Conservation (phyloP, 257 asterid species). For the Ilex aquifolium region DNA sequence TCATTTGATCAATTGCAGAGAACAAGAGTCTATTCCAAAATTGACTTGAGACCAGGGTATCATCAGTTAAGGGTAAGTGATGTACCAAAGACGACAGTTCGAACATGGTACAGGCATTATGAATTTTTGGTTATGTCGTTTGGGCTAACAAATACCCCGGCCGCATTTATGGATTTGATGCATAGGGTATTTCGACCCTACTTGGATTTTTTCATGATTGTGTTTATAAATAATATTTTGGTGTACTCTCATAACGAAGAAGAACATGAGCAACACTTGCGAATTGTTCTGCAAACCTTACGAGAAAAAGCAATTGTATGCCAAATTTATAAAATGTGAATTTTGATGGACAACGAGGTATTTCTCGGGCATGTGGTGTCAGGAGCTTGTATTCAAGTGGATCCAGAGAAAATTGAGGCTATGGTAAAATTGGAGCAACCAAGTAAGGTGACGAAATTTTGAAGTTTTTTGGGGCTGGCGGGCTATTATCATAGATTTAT, state of each 20-base stretch:
- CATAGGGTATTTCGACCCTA: neutral
- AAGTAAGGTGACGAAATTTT: neutral
- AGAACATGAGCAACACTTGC: too few species aligned
- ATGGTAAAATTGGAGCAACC: neutral
- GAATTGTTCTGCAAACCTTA: neutral
- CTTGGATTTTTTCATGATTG: neutral
- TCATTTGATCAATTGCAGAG: too few species aligned
- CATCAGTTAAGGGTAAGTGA: neutral
- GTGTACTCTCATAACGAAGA: neutral
- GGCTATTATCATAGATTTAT: too few species aligned
- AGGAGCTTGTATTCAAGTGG: neutral
- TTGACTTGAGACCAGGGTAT: too few species aligned
- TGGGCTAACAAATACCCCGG: neutral
- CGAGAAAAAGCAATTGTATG: neutral
- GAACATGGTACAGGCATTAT: neutral
- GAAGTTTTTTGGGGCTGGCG: neutral
- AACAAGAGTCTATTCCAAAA: too few species aligned
- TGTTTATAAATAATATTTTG: neutral
- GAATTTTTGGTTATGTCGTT: neutral
- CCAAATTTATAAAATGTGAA: neutral
- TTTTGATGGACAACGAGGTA: neutral
- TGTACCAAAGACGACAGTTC: neutral
- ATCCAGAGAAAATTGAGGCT: neutral
- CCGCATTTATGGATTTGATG: slow-evolving; percentile 1
- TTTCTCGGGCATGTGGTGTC: neutral